Base-by-base conservation (phyloP, 2,329 filamentous ascomycete genomes). In the Cytospora piceicola region DNA sequence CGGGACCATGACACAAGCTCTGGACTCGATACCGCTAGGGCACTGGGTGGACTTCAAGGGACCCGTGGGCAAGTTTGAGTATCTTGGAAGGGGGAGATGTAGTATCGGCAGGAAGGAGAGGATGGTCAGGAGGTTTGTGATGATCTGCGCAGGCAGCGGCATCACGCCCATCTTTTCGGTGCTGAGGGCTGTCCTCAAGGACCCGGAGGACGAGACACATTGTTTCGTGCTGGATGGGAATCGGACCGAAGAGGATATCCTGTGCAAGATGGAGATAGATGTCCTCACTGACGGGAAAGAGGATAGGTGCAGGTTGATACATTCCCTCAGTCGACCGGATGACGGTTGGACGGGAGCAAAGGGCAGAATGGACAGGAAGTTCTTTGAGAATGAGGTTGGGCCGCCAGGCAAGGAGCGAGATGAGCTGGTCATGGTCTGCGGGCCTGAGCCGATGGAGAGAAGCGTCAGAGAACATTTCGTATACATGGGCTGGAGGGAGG, bases 101-200 rank as follows among this genome's bases (percentile, higher is more conserved):
- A 73, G 78, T 0, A 78, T 96, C 52, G 85, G 85, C 36, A 85
- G 85, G 0, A 82, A 80, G 65, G 75, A 81, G 64, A 80, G 88
- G 12, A 77, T 71, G 0, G 85, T 96, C 1, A 85, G 83, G 61
- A 84, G 83, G 15, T 92, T 97, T 75, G 81, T 91, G 73, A 96
- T 97, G 93, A 88, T 97, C 36, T 95, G 92, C 71, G 94, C 85
- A 17, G 94, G 94, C 7, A 92, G 87, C n/a, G 94, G 94, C 0
- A 90, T 97, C 72, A 97, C 94, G n/a, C 94, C 94, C 0, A 91
- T 97, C 69, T 95, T 89, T 74, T 91, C 95, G 73, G 91, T 96
- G 3, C 80, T 96, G 61, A 82, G 91, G 8, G 90, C 91, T 0
- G 85, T 96, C 0, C 84, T 93, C 75, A 81, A 84, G 55, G 87